Evolutionary conservation across 2,329 filamentous ascomycete species (phyloP).

Genomic region (Cytospora mali): DNA sequence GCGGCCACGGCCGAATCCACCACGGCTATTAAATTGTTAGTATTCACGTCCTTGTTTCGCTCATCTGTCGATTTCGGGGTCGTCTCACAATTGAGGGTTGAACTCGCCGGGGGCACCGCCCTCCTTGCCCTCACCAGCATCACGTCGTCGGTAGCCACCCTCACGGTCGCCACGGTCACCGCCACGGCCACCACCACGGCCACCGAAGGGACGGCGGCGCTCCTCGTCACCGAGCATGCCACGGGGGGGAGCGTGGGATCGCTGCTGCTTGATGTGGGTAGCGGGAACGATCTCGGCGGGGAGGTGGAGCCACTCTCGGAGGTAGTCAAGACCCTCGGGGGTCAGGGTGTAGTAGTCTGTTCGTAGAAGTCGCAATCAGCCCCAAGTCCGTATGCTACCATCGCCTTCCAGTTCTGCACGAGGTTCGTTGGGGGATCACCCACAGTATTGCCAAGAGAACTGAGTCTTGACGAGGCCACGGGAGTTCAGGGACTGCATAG

Average conservation of each 20-base stretch:
- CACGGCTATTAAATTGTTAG: conserved; percentile 59
- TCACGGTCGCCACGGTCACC: conserved; percentile 77
- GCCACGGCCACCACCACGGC: conserved; percentile 69
- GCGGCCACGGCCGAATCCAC: conserved; percentile 87
- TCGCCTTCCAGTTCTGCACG: neutral
- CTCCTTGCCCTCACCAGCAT: conserved; percentile 86
- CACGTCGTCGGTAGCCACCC: conserved; percentile 90
- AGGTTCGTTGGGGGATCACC: conserved; percentile 14
- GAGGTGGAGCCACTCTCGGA: conserved; percentile 99
- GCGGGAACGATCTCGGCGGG: conserved; percentile 99
- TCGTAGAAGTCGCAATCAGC: conserved; percentile 5
- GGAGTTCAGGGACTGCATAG: conserved; percentile 95
- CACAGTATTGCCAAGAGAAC: conserved; percentile 96
- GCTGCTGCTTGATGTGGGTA: conserved; percentile 99
- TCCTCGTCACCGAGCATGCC: conserved; percentile 94
- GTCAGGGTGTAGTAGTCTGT: conserved; percentile 98
- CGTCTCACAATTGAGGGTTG: conserved; percentile 79
- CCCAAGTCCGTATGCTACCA: neutral
- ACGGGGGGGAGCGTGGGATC: conserved; percentile 95
- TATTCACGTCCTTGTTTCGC: conserved; percentile 40
- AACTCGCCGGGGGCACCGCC: conserved; percentile 90
- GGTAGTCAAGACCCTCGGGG: conserved; percentile 99
- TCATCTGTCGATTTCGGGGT: conserved; percentile 14
- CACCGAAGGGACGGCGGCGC: conserved; percentile 75
- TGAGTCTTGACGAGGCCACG: conserved; percentile 99